Evolutionary conservation across 768 basidiomycete genomes (phyloP).

Genomic region (Boletales sp.): DNA sequence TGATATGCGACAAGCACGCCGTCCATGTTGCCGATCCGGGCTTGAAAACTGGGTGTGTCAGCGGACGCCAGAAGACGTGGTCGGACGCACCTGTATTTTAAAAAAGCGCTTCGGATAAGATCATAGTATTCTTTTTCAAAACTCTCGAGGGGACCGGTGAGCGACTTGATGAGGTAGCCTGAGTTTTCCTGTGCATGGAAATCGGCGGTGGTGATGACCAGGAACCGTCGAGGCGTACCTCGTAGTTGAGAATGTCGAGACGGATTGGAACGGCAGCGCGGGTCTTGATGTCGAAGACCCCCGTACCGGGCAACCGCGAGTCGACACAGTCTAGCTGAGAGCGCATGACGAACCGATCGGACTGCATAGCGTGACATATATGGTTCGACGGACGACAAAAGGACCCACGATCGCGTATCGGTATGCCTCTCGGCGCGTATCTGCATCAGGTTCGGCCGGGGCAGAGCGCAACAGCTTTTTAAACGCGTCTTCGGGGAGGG

Average conservation of each 20-base stretch:
- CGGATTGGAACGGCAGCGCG: conserved; percentile 83
- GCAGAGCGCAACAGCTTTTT: conserved; percentile 44
- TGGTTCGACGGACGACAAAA: not conserved
- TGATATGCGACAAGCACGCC: conserved; percentile 88
- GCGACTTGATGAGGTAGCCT: conserved; percentile 66
- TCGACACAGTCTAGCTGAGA: conserved; percentile 93
- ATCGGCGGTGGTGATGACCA: too few species aligned
- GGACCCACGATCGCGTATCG: conserved; percentile 73
- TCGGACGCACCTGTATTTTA: conserved; percentile 78
- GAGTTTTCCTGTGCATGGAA: conserved; percentile 57
- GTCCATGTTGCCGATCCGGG: conserved; percentile 95
- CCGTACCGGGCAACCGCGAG: conserved; percentile 75
- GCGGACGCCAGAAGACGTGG: too few species aligned
- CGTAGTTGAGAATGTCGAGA: conserved; percentile 79
- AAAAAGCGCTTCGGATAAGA: conserved; percentile 87
- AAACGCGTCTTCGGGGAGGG: conserved; percentile 63
- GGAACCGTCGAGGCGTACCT: conserved; percentile 36
- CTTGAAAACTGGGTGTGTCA: conserved; percentile 68
- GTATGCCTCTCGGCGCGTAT: conserved; percentile 66
- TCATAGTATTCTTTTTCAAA: conserved; percentile 97
- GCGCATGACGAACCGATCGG: conserved; percentile 72
- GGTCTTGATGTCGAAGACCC: conserved; percentile 96
- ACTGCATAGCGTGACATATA: conserved; percentile 21
- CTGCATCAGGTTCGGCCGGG: conserved; percentile 23
- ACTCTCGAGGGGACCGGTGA: conserved; percentile 64